Evolutionary conservation across 164 flowering plant genomes (phyloP), one percentile per base, ranked within the genome.

Genomic region (Dillenia suffruticosa): DNA sequence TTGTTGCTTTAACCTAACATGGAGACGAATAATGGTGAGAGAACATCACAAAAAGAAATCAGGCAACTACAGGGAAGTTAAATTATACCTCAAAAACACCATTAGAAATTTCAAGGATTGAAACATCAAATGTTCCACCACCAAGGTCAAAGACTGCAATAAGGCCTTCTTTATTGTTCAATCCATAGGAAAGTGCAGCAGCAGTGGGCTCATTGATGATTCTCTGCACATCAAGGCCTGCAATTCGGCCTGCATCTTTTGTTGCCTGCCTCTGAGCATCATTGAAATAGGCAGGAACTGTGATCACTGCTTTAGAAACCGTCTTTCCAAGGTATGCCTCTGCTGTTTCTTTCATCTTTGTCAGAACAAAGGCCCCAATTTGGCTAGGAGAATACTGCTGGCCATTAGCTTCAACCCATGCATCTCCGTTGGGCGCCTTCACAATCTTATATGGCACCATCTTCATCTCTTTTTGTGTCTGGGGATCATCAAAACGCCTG

Each of bases 251-350:
- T 17, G 92, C 92, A 76, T 87, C 89, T 55, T 87, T 87, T 16
- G 92, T 87, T 26, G 92, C 92, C 67, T 84, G 92, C 47, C 92
- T 79, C 59, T 87, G 92, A 16, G 92, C 88, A 80, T 87, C 92
- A 69, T 87, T 87, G 67, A 87, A 87, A 65, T 87, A 87, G 26
- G 93, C 93, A 48, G 88, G 90, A 11, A 87, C 90, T 2, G 93
- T 87, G 47, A 87, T 67, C n/a, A 87, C 93, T 47, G 90, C 90
- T 55, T 85, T 87, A 26, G 70, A 43, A 16, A 87, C 67, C 12
- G 75, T 12, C 69, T 82, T 82, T 10, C 89, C 89, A 49, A 84
- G 84, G 55, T 82, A 86, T 11, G 87, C 70, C 54, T 86, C 92
- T 1, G 92, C 89, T 48, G 89, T 82, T 71, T 86, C 92, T 67